Percentiles rank a stretch among this genome's conserved stretches.
Evolutionary conservation across 2,329 filamentous ascomycete genomes (phyloP).

Genomic region (Sphaceloma murrayae): DNA sequence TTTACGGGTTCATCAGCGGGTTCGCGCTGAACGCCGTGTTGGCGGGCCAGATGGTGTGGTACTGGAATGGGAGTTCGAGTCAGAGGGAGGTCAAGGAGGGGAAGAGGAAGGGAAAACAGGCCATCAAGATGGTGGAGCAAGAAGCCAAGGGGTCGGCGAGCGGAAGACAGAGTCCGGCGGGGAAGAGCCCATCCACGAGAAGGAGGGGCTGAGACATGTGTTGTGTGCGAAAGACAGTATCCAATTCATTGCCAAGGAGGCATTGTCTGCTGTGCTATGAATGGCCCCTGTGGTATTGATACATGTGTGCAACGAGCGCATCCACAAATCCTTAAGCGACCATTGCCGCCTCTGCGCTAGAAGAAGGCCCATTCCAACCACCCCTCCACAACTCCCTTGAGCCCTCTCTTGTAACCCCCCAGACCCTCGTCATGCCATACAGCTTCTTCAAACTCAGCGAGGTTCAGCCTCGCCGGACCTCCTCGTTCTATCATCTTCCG

Average conservation of each 20-base stretch:
- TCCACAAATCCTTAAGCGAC: too few relatives aligned
- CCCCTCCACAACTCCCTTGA: constrained; percentile 71
- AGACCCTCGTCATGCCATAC: constrained; percentile 54
- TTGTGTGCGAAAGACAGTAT: neutral
- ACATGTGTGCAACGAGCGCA: too few relatives aligned
- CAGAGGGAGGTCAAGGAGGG: constrained; percentile 33
- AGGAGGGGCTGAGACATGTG: constrained; percentile 40
- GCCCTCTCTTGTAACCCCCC: constrained; percentile 39
- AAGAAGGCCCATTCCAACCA: constrained; percentile 76
- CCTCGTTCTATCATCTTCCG: constrained; percentile 59
- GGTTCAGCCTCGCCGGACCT: constrained; percentile 70
- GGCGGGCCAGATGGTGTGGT: constrained; percentile 85
- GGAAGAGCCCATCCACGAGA: constrained; percentile 47
- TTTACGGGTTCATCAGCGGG: constrained; percentile 87
- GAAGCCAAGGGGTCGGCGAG: constrained; percentile 32
- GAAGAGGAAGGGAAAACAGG: constrained; percentile 31
- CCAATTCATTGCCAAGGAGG: neutral
- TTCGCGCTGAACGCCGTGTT: constrained; percentile 83
- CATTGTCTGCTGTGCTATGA: neutral
- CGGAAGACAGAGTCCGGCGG: constrained; percentile 31
- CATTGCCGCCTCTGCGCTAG: constrained; percentile 27
- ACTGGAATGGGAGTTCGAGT: constrained; percentile 64
- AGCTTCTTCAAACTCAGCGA: constrained; percentile 67
- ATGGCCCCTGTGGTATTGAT: neutral
- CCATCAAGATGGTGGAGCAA: constrained; percentile 23